Conservation (phyloP, 2,329 filamentous ascomycete genomes). For the Epichloe gansuensis region DNA sequence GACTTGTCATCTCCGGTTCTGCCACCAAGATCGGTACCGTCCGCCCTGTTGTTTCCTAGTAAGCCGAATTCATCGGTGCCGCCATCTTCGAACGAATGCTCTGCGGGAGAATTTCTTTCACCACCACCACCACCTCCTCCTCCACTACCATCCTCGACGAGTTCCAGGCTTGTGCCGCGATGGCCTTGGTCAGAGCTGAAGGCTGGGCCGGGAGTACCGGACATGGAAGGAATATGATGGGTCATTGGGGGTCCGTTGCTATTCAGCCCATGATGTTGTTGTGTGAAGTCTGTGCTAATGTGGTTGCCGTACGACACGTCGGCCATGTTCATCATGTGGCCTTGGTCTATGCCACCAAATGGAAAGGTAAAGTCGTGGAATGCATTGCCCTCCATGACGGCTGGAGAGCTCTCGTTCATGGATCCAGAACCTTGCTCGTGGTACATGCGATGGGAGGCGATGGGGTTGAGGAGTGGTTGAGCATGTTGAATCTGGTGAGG, state of each 20-base stretch:
- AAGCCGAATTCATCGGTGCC: constrained; percentile 48
- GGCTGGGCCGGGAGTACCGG: constrained; percentile 10
- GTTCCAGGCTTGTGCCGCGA: constrained; percentile 22
- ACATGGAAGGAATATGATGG: constrained; percentile 10
- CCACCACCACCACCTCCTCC: constrained; percentile 27
- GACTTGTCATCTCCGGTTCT: constrained; percentile 46
- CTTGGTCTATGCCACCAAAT: constrained; percentile 27
- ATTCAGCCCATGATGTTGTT: constrained; percentile 15
- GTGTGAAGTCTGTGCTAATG: constrained; percentile 23
- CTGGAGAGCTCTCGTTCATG: constrained; percentile 11
- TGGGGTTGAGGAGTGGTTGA: constrained; percentile 15
- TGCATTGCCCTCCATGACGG: constrained; percentile 33
- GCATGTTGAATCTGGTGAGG: constrained; percentile 19
- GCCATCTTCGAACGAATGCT: constrained; percentile 39
- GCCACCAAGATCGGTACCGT: constrained; percentile 41
- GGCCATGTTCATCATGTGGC: constrained; percentile 15
- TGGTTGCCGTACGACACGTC: constrained; percentile 21
- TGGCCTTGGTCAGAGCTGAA: constrained; percentile 15
- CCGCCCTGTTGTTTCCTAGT: constrained; percentile 30
- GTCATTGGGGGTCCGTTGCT: constrained; percentile 9
- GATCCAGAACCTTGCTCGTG: constrained; percentile 10
- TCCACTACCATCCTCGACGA: constrained; percentile 30
- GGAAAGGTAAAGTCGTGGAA: constrained; percentile 43
- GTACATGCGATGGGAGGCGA: constrained; percentile 14
- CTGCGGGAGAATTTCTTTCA: constrained; percentile 30